phyloP scores from a whole-genome alignment of 2,329 filamentous ascomycete genomes.

The Fusarium bactridioides region DNA sequence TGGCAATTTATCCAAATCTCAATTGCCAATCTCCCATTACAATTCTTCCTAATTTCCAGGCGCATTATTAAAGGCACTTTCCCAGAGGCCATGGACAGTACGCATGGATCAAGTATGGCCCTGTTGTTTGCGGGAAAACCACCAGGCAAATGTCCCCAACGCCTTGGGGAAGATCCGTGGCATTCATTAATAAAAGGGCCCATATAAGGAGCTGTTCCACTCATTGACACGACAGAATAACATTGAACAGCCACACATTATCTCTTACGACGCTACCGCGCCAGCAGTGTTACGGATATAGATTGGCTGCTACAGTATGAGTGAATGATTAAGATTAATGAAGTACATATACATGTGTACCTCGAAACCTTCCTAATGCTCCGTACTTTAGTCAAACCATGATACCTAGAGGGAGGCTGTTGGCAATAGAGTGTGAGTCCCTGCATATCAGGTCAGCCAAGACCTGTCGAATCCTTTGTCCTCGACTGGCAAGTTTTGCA shows the following conservation, averaged over 20 bases:
- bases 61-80: conserved; percentile 20
- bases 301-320: conserved; percentile 31
- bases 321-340: not conserved
- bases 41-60: conserved; percentile 34
- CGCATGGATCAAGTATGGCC: conserved; percentile 38
- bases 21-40: conserved; percentile 1
- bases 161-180: conserved; percentile 2
- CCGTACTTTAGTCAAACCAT: not conserved
- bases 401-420: not conserved
- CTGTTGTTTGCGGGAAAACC: conserved; percentile 14
- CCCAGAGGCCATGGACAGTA: conserved; percentile 36
- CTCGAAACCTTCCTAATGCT: not conserved
- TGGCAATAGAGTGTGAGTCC: not conserved
- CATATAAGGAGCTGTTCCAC: conserved; percentile 21
- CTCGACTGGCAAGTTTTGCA: not conserved
- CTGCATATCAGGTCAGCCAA: conserved; percentile 11
- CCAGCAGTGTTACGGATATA: conserved; percentile 24
- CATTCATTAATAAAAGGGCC: not conserved
- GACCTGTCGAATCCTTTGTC: not conserved
- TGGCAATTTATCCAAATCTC: not conserved
- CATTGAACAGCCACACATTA: conserved; percentile 13
- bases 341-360: not conserved
- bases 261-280: conserved; percentile 20
- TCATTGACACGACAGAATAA: not conserved
- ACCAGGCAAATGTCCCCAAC: not conserved